phyloP scores from a whole-genome alignment of 495 filamentous ascomycete species.

The Apodospora peruviana region DNA sequence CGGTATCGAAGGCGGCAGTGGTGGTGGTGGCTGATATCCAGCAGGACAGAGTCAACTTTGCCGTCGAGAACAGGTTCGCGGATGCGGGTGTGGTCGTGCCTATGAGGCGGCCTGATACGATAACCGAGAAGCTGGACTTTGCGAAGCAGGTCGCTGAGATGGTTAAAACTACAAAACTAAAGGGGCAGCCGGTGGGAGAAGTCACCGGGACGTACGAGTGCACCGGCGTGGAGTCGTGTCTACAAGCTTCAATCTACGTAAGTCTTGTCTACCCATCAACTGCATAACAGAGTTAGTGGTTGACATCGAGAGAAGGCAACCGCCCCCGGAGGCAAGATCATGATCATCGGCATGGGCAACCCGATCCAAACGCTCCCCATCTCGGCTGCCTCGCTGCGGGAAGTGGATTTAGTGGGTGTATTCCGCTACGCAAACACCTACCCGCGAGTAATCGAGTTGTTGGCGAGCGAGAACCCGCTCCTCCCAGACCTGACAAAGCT shows the following conservation, averaged over 20 bases:
- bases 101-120: constrained; percentile 44
- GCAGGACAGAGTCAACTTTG: constrained; percentile 63
- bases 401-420: constrained; percentile 86
- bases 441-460: constrained; percentile 64
- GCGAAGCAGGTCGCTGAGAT: constrained; percentile 55
- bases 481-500: constrained; percentile 56
- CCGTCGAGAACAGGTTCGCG: constrained; percentile 62
- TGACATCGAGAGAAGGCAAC: too few relatives aligned
- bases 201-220: constrained; percentile 86
- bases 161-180: constrained; percentile 34
- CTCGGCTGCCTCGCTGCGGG: constrained; percentile 77
- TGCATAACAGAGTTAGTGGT: background rate
- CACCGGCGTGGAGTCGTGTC: constrained; percentile 80
- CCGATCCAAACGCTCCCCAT: constrained; percentile 84
- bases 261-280: constrained; percentile 10
- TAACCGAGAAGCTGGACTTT: constrained; percentile 54
- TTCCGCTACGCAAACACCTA: constrained; percentile 91
- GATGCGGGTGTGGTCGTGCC: constrained; percentile 58
- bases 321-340: constrained; percentile 69
- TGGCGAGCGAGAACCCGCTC: constrained; percentile 50
- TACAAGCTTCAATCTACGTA: constrained; percentile 84
- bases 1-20: constrained; percentile 31
- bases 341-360: constrained; percentile 92
- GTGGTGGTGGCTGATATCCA: constrained; percentile 81
- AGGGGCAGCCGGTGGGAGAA: constrained; percentile 42